Percentiles rank a stretch among this genome's conserved stretches.
Evolutionary conservation across 345 rosid genomes (phyloP).

Genomic region (Crucihimalaya himalaica): DNA sequence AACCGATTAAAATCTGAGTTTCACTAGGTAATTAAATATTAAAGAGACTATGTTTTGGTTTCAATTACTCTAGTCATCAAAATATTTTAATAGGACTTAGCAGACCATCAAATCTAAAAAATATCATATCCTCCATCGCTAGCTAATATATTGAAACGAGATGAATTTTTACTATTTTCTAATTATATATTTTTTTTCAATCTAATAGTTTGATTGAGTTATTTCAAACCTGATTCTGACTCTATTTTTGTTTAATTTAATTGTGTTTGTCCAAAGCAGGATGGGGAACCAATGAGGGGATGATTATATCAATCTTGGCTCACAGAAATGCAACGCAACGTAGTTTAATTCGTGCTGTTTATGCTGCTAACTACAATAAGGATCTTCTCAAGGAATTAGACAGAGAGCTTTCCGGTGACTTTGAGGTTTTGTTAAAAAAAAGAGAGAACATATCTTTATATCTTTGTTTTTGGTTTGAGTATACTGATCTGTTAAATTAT

Average conservation of each 20-base stretch:
- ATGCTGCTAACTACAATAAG: constrained; percentile 64
- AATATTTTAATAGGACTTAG: not conserved
- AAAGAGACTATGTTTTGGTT: no score
- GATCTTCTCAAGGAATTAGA: constrained; percentile 73
- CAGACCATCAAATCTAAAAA: not conserved
- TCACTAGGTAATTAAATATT: no score
- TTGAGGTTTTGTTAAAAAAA: constrained; percentile 55
- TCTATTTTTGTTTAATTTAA: not conserved
- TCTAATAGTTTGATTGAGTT: not conserved
- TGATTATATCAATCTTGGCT: constrained; percentile 78
- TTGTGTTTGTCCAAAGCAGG: constrained; percentile 45
- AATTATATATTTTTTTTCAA: not conserved
- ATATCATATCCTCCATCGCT: not conserved
- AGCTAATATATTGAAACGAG: not conserved
- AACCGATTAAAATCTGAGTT: no score
- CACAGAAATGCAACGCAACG: constrained; percentile 83
- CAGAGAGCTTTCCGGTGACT: constrained; percentile 75
- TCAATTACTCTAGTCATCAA: not conserved
- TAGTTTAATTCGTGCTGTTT: constrained; percentile 55
- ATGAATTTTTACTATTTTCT: not conserved
- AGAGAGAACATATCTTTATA: not conserved
- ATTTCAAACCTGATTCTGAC: not conserved
- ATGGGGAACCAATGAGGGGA: constrained; percentile 85
- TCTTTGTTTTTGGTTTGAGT: not conserved
- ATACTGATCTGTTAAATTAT: not conserved